Percentiles rank a stretch among this genome's conserved stretches.
Conservation (phyloP, 2,329 filamentous ascomycete genomes). For the Botrytis hyacinthi region DNA sequence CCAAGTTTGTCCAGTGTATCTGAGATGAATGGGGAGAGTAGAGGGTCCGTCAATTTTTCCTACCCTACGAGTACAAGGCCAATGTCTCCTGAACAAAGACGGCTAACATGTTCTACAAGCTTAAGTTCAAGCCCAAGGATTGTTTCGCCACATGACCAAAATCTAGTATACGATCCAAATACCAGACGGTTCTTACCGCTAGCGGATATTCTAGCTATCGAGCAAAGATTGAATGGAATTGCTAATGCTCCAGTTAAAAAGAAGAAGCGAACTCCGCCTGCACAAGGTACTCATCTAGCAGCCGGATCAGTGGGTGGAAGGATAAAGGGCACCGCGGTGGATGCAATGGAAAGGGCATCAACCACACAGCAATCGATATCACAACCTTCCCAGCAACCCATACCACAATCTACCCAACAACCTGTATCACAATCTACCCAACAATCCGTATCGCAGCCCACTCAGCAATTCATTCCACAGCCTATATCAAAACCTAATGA, state of each 20-base stretch:
- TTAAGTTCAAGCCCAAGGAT: conserved; percentile 35
- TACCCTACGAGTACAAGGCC: conserved; percentile 45
- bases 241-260: conserved; percentile 43
- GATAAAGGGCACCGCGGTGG: conserved; percentile 49
- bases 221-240: conserved; percentile 40
- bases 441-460: conserved; percentile 18
- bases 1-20: conserved; percentile 39
- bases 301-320: conserved; percentile 54
- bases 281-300: conserved; percentile 43
- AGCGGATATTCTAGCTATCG: conserved; percentile 44
- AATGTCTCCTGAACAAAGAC: conserved; percentile 34
- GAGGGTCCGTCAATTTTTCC: conserved; percentile 53
- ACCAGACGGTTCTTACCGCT: conserved; percentile 60
- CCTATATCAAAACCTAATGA: conserved; percentile 10
- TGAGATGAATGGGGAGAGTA: conserved; percentile 43
- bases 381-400: conserved; percentile 23
- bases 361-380: conserved; percentile 22
- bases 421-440: conserved; percentile 25
- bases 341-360: conserved; percentile 29
- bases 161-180: conserved; percentile 63
- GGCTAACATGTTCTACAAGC: conserved; percentile 37
- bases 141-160: conserved; percentile 41
- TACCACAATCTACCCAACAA: conserved; percentile 23
- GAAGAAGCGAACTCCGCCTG: conserved; percentile 39
- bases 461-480: conserved; percentile 18